Conservation (phyloP, 257 asterid species). For the Nicotiana undulata region DNA sequence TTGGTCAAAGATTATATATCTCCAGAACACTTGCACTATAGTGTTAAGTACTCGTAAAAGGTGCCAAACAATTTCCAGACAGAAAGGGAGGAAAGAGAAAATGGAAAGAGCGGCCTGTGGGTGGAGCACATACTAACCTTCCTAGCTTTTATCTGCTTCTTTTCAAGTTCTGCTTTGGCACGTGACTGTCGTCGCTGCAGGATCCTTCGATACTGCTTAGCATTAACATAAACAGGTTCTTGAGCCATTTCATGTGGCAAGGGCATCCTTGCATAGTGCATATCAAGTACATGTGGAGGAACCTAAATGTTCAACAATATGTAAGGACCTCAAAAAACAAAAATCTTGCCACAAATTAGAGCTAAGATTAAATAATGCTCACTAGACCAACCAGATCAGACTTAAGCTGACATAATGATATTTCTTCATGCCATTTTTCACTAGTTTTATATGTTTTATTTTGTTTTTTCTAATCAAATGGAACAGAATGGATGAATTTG, state of each 20-base stretch:
- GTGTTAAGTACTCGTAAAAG: not conserved
- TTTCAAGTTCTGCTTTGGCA: slow-evolving; percentile 87
- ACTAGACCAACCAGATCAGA: not conserved
- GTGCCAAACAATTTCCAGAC: not conserved
- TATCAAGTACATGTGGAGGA: slow-evolving; percentile 52
- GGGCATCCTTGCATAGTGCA: slow-evolving; percentile 73
- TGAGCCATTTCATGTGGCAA: slow-evolving; percentile 80
- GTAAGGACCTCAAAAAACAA: not conserved
- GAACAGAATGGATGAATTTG: too few relatives aligned
- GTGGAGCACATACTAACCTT: slow-evolving; percentile 39
- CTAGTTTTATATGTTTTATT: not conserved
- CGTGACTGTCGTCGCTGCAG: slow-evolving; percentile 82
- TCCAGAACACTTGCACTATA: not conserved
- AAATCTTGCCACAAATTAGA: not conserved
- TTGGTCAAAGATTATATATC: not conserved
- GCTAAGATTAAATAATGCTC: not conserved
- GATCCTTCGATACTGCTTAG: slow-evolving; percentile 84
- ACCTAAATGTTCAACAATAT: slow-evolving; percentile 25
- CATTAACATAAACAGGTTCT: slow-evolving; percentile 89
- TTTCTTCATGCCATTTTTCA: not conserved
- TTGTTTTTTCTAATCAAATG: not conserved
- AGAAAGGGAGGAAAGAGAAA: not conserved
- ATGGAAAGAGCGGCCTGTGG: not conserved
- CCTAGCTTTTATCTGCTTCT: slow-evolving; percentile 63
- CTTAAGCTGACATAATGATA: not conserved